Evolutionary conservation across 768 basidiomycete genomes (phyloP), one percentile per base, ranked within the genome.

Genomic region (Leucocoprinus leucothites): DNA sequence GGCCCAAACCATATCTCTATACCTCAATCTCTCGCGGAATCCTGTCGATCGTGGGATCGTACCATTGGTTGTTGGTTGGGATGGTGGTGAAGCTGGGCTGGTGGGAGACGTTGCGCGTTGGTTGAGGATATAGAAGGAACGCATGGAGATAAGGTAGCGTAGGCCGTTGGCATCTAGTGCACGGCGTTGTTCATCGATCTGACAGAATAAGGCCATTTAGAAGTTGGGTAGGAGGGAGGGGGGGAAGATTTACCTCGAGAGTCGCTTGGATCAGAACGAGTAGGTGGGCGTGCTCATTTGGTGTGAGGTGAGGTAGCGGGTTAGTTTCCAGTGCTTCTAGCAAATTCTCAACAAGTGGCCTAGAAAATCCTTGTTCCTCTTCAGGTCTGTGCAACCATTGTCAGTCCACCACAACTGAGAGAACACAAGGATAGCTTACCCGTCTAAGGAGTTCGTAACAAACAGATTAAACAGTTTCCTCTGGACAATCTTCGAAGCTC

Each of bases 1-100:
- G 0, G 95, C 96, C 95, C 96, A 99, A 24, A 98, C 79, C 74
- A 98, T 92, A 68, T 99, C 96, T 31, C 97, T 84, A 69, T 89
- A 94, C 19, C 91, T 84, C 45, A 96, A 77, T n/a, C 92, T 81
- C 64, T 87, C 84, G 62, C 91, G 74, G 61, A 82, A 77, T 25
- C 79, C 84, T 38, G 81, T 78, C 58, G 71, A 72, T 34, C 73
- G 71, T n/a, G 74, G 74, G 13, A 74, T 65, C 1, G 67, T 60
- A 31, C 68, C 74, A 1, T 68, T 73, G 7, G 79, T 79, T 21
- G 81, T 80, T 43, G 79, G 78, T 45, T 71, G 76, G 1, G 77
- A 74, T 2, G 79, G 78, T 46, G 71, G 75, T 1, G 77, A 74
- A 2, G 64, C 69, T 9, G 84, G 79, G 13, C 46, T 65, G 18